A percentile compares a stretch with the other conserved stretches of the same genome.
These are phyloP conservation scores for Achaetomium macrosporum DNA, from an alignment of 2,329 filamentous ascomycete species.

Conservation along the genomic window DNA sequence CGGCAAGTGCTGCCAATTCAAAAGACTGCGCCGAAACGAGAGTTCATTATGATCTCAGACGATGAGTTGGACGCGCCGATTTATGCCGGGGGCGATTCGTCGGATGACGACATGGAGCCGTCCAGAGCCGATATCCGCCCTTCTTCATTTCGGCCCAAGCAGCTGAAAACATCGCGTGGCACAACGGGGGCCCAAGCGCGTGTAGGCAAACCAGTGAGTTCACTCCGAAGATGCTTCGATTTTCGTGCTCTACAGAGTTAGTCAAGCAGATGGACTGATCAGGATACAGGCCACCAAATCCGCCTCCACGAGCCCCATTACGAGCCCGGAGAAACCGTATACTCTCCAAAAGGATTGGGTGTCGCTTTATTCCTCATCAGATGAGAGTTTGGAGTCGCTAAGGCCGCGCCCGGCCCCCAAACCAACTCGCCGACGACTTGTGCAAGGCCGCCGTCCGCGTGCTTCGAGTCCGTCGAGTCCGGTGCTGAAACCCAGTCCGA, in stretches of 20 bases:
- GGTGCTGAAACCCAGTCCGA: constrained; percentile 9
- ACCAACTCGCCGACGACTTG: constrained; percentile 22
- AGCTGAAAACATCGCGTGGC: constrained; percentile 25
- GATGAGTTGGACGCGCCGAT: constrained; percentile 27
- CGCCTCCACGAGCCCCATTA: constrained; percentile 15
- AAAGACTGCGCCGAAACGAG: constrained; percentile 29
- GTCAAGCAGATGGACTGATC: not conserved
- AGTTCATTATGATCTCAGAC: constrained; percentile 29
- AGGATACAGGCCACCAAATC: constrained; percentile 5
- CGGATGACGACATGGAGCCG: constrained; percentile 47
- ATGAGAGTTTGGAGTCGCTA: constrained; percentile 16
- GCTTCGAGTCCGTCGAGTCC: constrained; percentile 17
- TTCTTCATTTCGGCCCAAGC: constrained; percentile 45
- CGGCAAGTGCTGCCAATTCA: constrained; percentile 21
- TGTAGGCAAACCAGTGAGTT: not conserved
- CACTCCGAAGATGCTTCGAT: not conserved
- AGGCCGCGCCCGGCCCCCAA: constrained; percentile 9
- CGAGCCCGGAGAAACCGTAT: constrained; percentile 16
- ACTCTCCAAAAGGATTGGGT: constrained; percentile 22
- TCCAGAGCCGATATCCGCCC: constrained; percentile 58
- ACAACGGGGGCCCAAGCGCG: not conserved
- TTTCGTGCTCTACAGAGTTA: not conserved
- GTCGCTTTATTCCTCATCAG: constrained; percentile 10
- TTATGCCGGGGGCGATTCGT: constrained; percentile 47
- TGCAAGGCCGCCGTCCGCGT: constrained; percentile 23